These are phyloP conservation scores for Leishmania mexicana DNA, from an alignment of 208 protist genomes.

Conservation along the genomic window DNA sequence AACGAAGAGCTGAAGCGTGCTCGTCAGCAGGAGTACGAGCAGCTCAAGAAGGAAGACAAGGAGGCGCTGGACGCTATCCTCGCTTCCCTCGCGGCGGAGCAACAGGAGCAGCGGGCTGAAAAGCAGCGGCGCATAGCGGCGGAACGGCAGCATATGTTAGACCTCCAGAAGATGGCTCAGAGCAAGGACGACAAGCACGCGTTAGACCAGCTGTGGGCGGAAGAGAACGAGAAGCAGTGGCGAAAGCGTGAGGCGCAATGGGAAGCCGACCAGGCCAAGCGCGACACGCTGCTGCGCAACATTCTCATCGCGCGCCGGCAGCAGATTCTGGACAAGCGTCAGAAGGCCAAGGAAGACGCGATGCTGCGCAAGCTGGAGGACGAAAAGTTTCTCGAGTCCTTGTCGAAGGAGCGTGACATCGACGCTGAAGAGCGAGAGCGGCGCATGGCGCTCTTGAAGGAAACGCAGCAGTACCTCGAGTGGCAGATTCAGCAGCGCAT, in stretches of 20 bases:
- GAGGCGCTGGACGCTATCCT: slow-evolving; percentile 68
- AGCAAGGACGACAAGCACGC: slow-evolving; percentile 48
- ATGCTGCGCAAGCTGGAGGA: slow-evolving; percentile 45
- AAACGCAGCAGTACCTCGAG: slow-evolving; percentile 74
- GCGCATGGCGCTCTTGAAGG: slow-evolving; percentile 50
- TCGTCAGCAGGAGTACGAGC: slow-evolving; percentile 81
- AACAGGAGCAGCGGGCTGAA: slow-evolving; percentile 40
- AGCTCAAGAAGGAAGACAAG: slow-evolving; percentile 64
- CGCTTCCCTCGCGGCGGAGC: slow-evolving; percentile 53
- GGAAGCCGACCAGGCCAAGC: slow-evolving; percentile 61
- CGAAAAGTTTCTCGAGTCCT: slow-evolving; percentile 45
- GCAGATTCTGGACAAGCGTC: slow-evolving; percentile 80
- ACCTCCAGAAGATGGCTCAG: slow-evolving; percentile 63
- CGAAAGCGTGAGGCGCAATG: slow-evolving; percentile 78
- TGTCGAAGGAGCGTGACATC: slow-evolving; percentile 36
- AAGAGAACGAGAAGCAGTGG: slow-evolving; percentile 84
- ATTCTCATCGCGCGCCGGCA: slow-evolving; percentile 76
- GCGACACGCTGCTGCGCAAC: slow-evolving; percentile 64
- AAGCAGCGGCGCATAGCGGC: slow-evolving; percentile 39
- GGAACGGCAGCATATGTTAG: slow-evolving; percentile 47
- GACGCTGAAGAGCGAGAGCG: slow-evolving; percentile 53
- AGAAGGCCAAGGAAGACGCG: slow-evolving; percentile 42
- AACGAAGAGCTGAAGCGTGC: slow-evolving; percentile 71
- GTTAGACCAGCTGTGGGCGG: slow-evolving; percentile 81
- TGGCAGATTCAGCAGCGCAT: slow-evolving; percentile 60